Evolutionary conservation across 257 asterid genomes (phyloP).

Genomic region (Petunia secreta): DNA sequence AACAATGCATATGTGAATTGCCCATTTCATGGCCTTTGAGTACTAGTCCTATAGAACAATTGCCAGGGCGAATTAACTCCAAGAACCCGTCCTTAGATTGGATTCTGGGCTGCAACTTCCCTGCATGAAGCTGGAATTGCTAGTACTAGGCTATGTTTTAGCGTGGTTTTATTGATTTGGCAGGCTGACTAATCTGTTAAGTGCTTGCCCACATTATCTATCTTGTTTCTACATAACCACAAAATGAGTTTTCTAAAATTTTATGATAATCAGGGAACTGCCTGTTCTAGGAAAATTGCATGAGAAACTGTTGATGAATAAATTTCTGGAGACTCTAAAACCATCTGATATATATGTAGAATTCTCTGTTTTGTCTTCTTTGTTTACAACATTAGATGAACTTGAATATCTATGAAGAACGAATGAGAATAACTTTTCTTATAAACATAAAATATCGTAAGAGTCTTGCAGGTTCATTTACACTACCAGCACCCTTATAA

Average conservation of each 20-base stretch:
- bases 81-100: no score
- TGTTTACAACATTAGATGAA: background rate
- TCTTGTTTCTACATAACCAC: background rate
- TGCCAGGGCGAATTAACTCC: background rate
- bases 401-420: slow-evolving; percentile 16
- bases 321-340: background rate
- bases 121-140: no score
- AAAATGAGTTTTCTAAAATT: background rate
- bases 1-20: background rate
- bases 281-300: slow-evolving; percentile 17
- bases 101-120: no score
- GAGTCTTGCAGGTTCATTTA: slow-evolving; percentile 9
- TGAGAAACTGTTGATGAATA: slow-evolving; percentile 1
- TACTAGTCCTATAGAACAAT: slow-evolving; percentile 3
- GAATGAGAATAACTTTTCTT: background rate
- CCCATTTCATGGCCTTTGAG: background rate
- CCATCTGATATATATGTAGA: background rate
- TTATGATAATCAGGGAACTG: background rate
- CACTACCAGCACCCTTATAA: background rate
- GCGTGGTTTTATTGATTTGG: background rate
- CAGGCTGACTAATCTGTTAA: slow-evolving; percentile 15
- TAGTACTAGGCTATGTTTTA: background rate
- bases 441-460: background rate
- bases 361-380: background rate
- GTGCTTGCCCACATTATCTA: background rate